phyloP scores from a whole-genome alignment of 1,284 basidiomycete species.

The Sanghuangporus weigelae region DNA sequence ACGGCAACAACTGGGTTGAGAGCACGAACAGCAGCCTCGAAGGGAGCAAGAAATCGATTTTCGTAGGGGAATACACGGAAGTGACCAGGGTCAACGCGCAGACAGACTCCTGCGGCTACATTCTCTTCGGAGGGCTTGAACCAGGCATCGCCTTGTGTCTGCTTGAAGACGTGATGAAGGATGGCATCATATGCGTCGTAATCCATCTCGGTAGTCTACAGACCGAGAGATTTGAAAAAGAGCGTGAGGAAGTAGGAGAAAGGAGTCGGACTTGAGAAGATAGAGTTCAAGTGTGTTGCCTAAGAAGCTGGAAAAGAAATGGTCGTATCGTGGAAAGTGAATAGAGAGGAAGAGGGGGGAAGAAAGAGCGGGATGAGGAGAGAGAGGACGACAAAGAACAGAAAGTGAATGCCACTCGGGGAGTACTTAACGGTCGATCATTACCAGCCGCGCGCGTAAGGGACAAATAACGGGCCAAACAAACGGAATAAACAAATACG shows the following conservation, averaged over 20 bases:
- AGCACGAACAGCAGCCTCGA: slow-evolving; percentile 62
- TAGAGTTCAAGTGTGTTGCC: neutral
- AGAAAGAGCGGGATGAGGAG: neutral
- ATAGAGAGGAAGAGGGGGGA: slow-evolving; percentile 1
- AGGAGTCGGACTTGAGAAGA: neutral
- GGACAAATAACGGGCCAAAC: neutral
- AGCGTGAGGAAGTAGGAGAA: neutral
- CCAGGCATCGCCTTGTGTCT: slow-evolving; percentile 72
- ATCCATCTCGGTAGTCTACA: slow-evolving; percentile 41
- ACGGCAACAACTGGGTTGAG: slow-evolving; percentile 80
- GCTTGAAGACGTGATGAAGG: slow-evolving; percentile 58
- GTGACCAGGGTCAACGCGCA: slow-evolving; percentile 53
- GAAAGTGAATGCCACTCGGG: neutral
- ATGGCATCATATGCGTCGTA: slow-evolving; percentile 72
- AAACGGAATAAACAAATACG: neutral
- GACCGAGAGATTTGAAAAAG: neutral
- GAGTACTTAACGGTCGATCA: slow-evolving; percentile 2
- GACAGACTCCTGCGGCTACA: slow-evolving; percentile 61
- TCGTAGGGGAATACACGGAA: slow-evolving; percentile 73
- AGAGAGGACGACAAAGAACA: neutral
- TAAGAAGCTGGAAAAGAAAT: neutral
- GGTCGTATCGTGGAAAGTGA: neutral
- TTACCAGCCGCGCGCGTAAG: neutral
- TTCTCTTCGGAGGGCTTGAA: slow-evolving; percentile 73
- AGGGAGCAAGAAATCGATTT: slow-evolving; percentile 51